phyloP scores from a whole-genome alignment of 2,329 filamentous ascomycete species.

The Verticillium isaacii region DNA sequence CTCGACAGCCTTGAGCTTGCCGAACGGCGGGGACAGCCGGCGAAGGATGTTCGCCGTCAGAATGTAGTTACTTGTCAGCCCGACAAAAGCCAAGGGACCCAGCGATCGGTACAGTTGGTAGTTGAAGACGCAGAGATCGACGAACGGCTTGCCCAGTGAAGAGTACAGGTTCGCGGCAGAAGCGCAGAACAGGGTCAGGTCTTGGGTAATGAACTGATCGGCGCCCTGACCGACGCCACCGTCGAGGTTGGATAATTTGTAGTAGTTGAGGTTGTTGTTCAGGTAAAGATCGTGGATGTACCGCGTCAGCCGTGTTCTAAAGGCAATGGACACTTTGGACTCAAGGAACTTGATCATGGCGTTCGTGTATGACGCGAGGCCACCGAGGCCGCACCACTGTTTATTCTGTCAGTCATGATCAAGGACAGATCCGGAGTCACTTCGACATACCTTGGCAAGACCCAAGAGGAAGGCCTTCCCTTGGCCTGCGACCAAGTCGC shows the following conservation, averaged over 20 bases:
- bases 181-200: slow-evolving; percentile 91
- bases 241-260: slow-evolving; percentile 89
- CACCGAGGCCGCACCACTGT: slow-evolving; percentile 87
- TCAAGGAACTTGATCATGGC: slow-evolving; percentile 99
- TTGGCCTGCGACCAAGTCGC: slow-evolving; percentile 92
- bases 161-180: slow-evolving; percentile 91
- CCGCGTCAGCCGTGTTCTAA: slow-evolving; percentile 86
- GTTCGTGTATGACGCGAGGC: slow-evolving; percentile 93
- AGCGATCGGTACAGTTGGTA: slow-evolving; percentile 93
- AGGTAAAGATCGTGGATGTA: slow-evolving; percentile 98
- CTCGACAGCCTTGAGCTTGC: slow-evolving; percentile 93
- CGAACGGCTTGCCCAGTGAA: slow-evolving; percentile 92
- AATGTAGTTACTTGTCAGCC: slow-evolving; percentile 88
- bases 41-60: slow-evolving; percentile 86
- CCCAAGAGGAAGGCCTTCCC: slow-evolving; percentile 85
- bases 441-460: slow-evolving; percentile 62
- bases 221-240: slow-evolving; percentile 88
- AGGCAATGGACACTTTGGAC: slow-evolving; percentile 96
- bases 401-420: slow-evolving; percentile 8
- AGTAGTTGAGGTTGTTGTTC: slow-evolving; percentile 92
- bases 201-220: slow-evolving; percentile 97
- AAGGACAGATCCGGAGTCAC: background rate
- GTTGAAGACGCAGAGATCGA: slow-evolving; percentile 97
- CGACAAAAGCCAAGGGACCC: slow-evolving; percentile 80
- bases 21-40: slow-evolving; percentile 87